These are phyloP conservation scores for Trametes maxima DNA, from an alignment of 768 basidiomycete genomes.

Conservation along the genomic window DNA sequence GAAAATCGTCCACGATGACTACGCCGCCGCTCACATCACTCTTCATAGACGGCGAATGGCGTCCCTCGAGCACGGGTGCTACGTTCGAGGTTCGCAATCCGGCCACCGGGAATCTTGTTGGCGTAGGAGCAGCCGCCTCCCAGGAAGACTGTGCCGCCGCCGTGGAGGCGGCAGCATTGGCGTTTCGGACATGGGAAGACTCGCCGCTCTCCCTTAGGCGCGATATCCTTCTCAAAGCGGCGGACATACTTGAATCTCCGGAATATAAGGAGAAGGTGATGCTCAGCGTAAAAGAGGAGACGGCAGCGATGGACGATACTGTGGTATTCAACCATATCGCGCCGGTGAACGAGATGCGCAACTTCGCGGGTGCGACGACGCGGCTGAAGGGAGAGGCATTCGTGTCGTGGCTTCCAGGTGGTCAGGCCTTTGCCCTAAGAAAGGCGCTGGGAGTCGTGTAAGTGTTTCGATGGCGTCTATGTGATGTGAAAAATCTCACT, in stretches of 20 bases:
- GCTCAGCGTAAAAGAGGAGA: slow-evolving; percentile 42
- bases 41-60: slow-evolving; percentile 44
- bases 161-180: slow-evolving; percentile 46
- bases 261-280: slow-evolving; percentile 42
- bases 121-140: slow-evolving; percentile 47
- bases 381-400: slow-evolving; percentile 47
- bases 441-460: slow-evolving; percentile 57
- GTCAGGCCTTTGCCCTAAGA: slow-evolving; percentile 45
- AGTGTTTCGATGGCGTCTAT: slow-evolving; percentile 23
- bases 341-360: slow-evolving; percentile 20
- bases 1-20: not conserved
- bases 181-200: slow-evolving; percentile 52
- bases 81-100: slow-evolving; percentile 53
- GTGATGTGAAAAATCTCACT: not conserved
- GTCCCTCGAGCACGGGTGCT: slow-evolving; percentile 37
- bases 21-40: slow-evolving; percentile 34
- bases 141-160: slow-evolving; percentile 36
- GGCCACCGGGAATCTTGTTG: slow-evolving; percentile 44
- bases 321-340: slow-evolving; percentile 31
- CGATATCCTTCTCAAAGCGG: slow-evolving; percentile 50
- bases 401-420: slow-evolving; percentile 47
- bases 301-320: slow-evolving; percentile 34
- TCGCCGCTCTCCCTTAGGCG: slow-evolving; percentile 40
- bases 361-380: slow-evolving; percentile 36
- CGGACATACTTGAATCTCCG: slow-evolving; percentile 47